Evolutionary conservation across 2,329 filamentous ascomycete species (phyloP), one percentile per base, ranked within the genome.

Genomic region (Teratosphaeria destructans): DNA sequence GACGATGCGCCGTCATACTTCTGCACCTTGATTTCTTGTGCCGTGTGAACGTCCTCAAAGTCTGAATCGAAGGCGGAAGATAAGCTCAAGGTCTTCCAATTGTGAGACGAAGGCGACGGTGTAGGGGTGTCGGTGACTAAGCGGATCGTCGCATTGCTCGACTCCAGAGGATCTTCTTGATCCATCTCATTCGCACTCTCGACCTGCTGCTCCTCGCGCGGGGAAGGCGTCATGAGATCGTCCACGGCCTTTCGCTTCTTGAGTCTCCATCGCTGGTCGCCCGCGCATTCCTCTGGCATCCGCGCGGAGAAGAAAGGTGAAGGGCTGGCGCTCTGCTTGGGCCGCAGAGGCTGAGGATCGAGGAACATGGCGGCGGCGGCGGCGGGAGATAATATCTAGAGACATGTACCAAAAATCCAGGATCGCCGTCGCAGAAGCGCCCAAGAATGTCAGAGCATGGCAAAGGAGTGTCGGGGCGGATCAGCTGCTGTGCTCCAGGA

Each of bases 91-190:
- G 43, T 49, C n/a, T 23, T 23, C 43, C 27, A 39, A 23, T 57
- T 39, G 29, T 16, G 53, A 34, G 53, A 55, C 53, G 53, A 55
- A 8, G 55, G 39, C 49, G 64, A 60, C 43, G 65, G 61, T 56
- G 67, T 63, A 14, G 63, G 65, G 14, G 69, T 67, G 2, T 65
- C 60, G 39, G 61, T 61, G 60, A 73, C 70, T 56, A 73, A 64
- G 60, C 72, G 69, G 26, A 73, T 68, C 1, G 72, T 73, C 23
- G 69, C 64, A 56, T 64, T 64, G 55, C 35, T 57, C 34, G 55
- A 57, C 54, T 62, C 56, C 52, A 29, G 26, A 43, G 4, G 4
- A 32, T 27, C 53, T n/a, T 29, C 26, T 37, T 12, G 53, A 34
- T 37, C 53, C 53, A 32, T n/a, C 34, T 55, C 12, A 12, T 29